A percentile compares a stretch with the other conserved stretches of the same genome.
phyloP scores from a whole-genome alignment of 73 alveolate species.

The Tetrahymena thermophila region DNA sequence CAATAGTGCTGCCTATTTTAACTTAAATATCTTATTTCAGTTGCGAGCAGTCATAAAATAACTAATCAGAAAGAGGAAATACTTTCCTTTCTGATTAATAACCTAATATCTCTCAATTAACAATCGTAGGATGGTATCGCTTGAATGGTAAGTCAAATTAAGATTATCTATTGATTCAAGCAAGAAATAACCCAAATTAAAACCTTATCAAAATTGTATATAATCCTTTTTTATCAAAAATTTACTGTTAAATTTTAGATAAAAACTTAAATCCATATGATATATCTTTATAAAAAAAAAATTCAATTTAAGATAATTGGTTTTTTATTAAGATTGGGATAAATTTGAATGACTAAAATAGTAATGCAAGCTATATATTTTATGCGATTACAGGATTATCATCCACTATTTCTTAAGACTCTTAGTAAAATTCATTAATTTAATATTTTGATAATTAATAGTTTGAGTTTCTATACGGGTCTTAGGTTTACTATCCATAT shows the following conservation, averaged over 20 bases:
- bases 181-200: background rate
- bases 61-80: background rate
- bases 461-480: background rate
- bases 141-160: background rate
- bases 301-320: background rate
- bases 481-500: background rate
- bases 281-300: background rate
- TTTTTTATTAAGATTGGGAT: background rate
- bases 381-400: background rate
- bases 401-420: background rate
- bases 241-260: background rate
- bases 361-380: too few relatives aligned
- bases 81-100: background rate
- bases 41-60: background rate
- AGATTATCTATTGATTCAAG: background rate
- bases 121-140: background rate
- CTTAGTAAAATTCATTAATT: background rate
- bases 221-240: background rate
- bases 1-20: background rate
- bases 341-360: background rate
- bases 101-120: background rate
- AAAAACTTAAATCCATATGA: background rate
- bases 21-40: background rate
- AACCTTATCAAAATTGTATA: background rate
- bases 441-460: background rate